Conservation (phyloP, 768 basidiomycete species). For the Lentinus brumalis region DNA sequence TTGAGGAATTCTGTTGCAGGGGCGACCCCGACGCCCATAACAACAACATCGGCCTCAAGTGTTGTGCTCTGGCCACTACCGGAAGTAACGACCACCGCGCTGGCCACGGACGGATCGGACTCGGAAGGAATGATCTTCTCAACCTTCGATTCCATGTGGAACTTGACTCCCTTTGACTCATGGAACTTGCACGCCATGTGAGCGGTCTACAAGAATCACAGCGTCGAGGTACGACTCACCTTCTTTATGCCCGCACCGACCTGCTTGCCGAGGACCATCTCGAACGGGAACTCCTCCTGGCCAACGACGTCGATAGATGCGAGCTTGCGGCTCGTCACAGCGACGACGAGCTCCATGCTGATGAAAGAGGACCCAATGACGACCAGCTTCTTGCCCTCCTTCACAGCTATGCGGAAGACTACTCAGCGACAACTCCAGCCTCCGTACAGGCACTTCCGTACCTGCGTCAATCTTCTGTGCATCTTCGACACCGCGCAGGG, state of each 20-base stretch:
- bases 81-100: constrained; percentile 33
- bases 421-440: neutral
- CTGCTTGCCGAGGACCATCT: constrained; percentile 76
- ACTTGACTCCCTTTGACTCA: constrained; percentile 80
- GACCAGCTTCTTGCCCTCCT: constrained; percentile 76
- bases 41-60: constrained; percentile 72
- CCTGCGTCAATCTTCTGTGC: constrained; percentile 72
- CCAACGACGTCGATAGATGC: constrained; percentile 85
- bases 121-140: constrained; percentile 52
- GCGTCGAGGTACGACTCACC: constrained; percentile 37
- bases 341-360: constrained; percentile 88
- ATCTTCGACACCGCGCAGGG: constrained; percentile 70
- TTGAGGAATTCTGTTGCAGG: constrained; percentile 83
- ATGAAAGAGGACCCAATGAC: constrained; percentile 92
- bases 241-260: constrained; percentile 78
- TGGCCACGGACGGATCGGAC: constrained; percentile 23
- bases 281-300: constrained; percentile 80
- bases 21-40: constrained; percentile 86
- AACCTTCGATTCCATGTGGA: constrained; percentile 74
- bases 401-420: constrained; percentile 43
- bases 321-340: constrained; percentile 70
- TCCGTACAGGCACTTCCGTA: constrained; percentile 28
- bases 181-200: constrained; percentile 53
- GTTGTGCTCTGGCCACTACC: constrained; percentile 65
- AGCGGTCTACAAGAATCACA: neutral